Base-by-base conservation (phyloP, 1,284 basidiomycete genomes). In the Coniferiporia weirii region DNA sequence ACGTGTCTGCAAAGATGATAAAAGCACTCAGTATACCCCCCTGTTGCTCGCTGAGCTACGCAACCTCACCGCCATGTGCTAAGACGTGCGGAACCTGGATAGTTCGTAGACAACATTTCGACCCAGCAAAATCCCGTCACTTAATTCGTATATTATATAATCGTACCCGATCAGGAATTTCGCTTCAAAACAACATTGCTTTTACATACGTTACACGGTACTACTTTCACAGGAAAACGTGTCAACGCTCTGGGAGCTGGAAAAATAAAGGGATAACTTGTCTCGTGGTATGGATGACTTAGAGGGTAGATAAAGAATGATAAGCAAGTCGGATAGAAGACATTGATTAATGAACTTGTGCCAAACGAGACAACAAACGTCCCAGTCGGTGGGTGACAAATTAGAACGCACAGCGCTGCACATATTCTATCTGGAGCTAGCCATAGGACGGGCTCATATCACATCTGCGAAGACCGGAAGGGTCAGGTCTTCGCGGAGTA, bases 41-140 rank as follows among this genome's bases (percentile, higher is more conserved):
- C 34, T 38, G 47, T 15, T 17, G 36, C 1, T 44, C 13, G 19
- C 12, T 3, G 15, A n/a, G 34, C 17, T n/a, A n/a, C 7, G 43
- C 38, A 38, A 20, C 34, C 57, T 54, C 52, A 61, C 59, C 22
- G 55, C 59, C 59, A 61, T 52, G 53, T 38, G 45, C 32, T 57
- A 10, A 46, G 44, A 46, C 38, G 38, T 10, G 38, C 5, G 5
- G 27, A 5, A 27, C 27, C 27, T 27, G 27, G 27, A 5, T 27
- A 27, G 27, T 27, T 27, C 27, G 27, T 27, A 27, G 27, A 5
- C 27, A 27, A 27, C 27, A 40, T 3, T 15, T 40, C 38, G 8
- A 40, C 38, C 36, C 8, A 7, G 38, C 38, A 40, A 40, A 40
- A 40, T 40, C 15, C 8, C 38, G 15, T 40, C 9, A 12, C 3